Percentiles rank a stretch among this genome's conserved stretches.
Evolutionary conservation across 106 monocot genomes (phyloP).

Genomic region (Allium cepa): DNA sequence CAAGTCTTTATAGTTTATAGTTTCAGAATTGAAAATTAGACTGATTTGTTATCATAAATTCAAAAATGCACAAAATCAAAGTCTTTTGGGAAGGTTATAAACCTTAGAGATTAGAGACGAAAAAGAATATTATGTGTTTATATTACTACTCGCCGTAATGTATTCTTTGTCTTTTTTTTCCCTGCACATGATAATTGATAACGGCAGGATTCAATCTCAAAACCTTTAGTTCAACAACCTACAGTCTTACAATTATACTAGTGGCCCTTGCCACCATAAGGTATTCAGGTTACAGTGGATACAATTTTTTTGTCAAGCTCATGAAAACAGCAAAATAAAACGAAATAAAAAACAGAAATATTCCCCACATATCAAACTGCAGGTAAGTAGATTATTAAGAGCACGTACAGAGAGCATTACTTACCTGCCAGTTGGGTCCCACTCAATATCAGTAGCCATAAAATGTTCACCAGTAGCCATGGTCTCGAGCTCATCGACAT

Average conservation of each 20-base stretch:
- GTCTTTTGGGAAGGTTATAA: too few species aligned
- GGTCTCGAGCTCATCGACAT: constrained; percentile 92
- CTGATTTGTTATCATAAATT: too few species aligned
- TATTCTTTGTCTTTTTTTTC: too few species aligned
- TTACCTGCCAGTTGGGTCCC: constrained; percentile 95
- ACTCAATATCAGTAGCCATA: constrained; percentile 90
- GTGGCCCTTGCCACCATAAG: not conserved
- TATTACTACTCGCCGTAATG: too few species aligned
- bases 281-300: not conserved
- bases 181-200: too few species aligned
- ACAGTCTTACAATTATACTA: not conserved
- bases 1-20: not conserved
- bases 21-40: not conserved
- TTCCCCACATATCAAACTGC: not conserved
- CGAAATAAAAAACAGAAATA: not conserved
- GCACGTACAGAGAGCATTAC: not conserved
- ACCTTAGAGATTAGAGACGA: too few species aligned
- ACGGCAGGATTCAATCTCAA: too few species aligned
- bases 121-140: not conserved
- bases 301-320: not conserved
- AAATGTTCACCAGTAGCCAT: constrained; percentile 93
- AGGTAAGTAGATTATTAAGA: too few species aligned
- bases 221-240: not conserved
- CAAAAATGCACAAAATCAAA: too few species aligned
- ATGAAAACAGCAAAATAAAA: not conserved